Base-by-base conservation (phyloP, 2,329 filamentous ascomycete species). In the Stenocarpella maydis region DNA sequence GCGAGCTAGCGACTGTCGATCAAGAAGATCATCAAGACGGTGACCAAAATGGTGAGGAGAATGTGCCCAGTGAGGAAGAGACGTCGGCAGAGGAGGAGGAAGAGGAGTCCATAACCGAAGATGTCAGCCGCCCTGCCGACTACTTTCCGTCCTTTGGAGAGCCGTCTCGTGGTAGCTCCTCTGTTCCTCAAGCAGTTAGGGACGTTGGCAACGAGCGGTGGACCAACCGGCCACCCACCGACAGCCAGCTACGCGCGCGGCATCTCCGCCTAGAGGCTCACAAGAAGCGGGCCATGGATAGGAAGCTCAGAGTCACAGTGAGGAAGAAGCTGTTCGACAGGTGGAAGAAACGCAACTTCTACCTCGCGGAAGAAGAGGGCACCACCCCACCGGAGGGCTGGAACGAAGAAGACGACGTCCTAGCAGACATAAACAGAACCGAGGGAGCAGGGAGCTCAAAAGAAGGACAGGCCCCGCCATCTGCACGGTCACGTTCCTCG, bases 331-430 rank as follows among this genome's bases (percentile, higher is more conserved):
- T 93, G 43, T 85, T 91, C 74, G 88, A 95, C 66, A 86, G 93
- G 61, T 96, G 93, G 93, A 88, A 87, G 74, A 86, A 92, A 69
- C 86, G 93, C 54, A 88, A 91, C 47, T 97, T 96, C 74, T 97
- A 96, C 75, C 86, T 94, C 0, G 93, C 97, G 69, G 91, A 94
- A 78, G 94, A 97, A 81, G 93, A 97, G 78, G 93, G 93, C 2
- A 86, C 88, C 12, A 77, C 79, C n/a, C 83, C 87, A 2, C 91
- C 91, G 0, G 83, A 86, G 8, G 89, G 87, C 31, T 94, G 90
- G 83, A 82, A 86, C 26, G 84, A 87, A 6, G 85, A 87, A 17
- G 85, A 91, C 50, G 89, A 91, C 72, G 79, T 90, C 14, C 78
- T 87, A 1, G 79, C 76, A 19, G 79, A 80, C 34, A 70, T 79